A percentile compares a stretch with the other conserved stretches of the same genome.
These are phyloP conservation scores for Exidia glandulosa DNA, from an alignment of 768 basidiomycete species.

Conservation along the genomic window DNA sequence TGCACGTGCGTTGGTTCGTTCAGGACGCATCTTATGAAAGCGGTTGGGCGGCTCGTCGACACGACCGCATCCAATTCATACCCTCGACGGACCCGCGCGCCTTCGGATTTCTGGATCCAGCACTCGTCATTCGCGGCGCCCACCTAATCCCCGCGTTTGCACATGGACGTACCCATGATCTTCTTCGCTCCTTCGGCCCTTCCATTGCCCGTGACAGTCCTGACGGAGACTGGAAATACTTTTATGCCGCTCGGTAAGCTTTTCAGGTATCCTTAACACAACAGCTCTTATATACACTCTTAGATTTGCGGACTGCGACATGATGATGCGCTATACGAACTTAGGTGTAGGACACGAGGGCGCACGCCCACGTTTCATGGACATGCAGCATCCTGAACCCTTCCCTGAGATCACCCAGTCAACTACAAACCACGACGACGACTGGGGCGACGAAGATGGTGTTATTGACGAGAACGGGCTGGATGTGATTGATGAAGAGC, in stretches of 20 bases:
- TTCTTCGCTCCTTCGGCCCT: conserved; percentile 6
- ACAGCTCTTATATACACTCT: no score
- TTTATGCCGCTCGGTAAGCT: conserved; percentile 28
- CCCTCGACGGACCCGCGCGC: conserved; percentile 13
- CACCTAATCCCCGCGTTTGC: conserved; percentile 35
- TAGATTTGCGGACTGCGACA: conserved; percentile 31
- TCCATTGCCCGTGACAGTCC: conserved; percentile 1
- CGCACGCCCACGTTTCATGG: no score
- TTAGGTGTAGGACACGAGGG: conserved; percentile 20
- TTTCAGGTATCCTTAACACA: background rate
- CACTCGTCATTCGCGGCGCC: conserved; percentile 23
- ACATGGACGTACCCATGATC: conserved; percentile 10
- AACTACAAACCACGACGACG: no score
- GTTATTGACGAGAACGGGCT: no score
- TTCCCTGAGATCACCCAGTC: no score
- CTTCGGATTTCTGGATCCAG: conserved; percentile 39
- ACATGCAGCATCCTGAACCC: no score
- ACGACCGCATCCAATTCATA: conserved; percentile 32
- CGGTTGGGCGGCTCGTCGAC: conserved; percentile 17
- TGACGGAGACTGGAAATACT: conserved; percentile 23
- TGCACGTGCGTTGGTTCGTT: conserved; percentile 32
- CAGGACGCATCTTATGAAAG: conserved; percentile 13
- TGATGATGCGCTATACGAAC: conserved; percentile 23
- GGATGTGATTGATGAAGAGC: no score
- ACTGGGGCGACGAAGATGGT: no score